Conservation (phyloP, 1,139 yeast genomes). For the Wickerhamomyces sp. region DNA sequence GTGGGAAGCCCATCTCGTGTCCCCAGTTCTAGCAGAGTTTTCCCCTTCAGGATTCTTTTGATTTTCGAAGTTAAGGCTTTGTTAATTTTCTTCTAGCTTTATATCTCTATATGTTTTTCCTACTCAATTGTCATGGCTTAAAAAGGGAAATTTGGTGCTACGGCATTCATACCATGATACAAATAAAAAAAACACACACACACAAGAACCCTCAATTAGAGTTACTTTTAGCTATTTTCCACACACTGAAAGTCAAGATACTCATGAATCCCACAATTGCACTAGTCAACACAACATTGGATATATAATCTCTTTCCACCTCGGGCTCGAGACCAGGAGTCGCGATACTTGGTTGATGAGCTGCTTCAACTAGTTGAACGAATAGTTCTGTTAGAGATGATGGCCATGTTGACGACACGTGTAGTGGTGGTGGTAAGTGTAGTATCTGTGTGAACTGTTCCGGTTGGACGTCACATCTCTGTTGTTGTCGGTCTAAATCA, state of each 20-base stretch:
- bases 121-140: not conserved
- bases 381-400: conserved; percentile 80
- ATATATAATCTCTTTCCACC: conserved; percentile 41
- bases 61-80: too few species aligned
- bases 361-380: conserved; percentile 85
- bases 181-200: not conserved
- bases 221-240: conserved; percentile 37
- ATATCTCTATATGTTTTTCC: too few species aligned
- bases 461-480: conserved; percentile 79
- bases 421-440: conserved; percentile 64
- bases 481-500: conserved; percentile 92
- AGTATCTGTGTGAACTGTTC: conserved; percentile 68
- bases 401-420: conserved; percentile 86
- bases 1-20: conserved; percentile 3
- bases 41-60: too few species aligned
- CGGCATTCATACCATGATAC: too few species aligned
- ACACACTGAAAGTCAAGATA: conserved; percentile 54
- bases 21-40: too few species aligned
- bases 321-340: conserved; percentile 82
- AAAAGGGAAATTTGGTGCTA: conserved; percentile 1
- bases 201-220: not conserved
- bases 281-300: conserved; percentile 52
- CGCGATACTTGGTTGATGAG: conserved; percentile 67
- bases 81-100: too few species aligned
- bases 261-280: conserved; percentile 64